Percentiles rank a stretch among this genome's conserved stretches.
phyloP scores from a whole-genome alignment of 1,139 yeast genomes.

The Zygoascus sp. region DNA sequence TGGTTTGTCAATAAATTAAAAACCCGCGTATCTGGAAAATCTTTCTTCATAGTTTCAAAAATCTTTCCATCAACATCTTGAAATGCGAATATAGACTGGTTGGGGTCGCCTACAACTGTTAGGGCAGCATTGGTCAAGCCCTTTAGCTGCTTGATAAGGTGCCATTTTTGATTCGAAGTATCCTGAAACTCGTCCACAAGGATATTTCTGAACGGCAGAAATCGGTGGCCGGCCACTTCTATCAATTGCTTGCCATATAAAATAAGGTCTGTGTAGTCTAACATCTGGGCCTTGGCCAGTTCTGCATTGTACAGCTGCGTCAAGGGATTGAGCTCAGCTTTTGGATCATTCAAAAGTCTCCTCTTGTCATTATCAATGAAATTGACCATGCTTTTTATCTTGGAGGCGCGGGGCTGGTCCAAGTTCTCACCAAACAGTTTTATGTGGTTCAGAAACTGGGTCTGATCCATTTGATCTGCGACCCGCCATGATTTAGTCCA shows the following conservation, averaged over 20 bases:
- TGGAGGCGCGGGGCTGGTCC: background rate
- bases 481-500: conserved; percentile 41
- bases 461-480: conserved; percentile 42
- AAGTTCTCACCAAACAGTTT: background rate
- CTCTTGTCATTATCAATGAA: conserved; percentile 3
- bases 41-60: conserved; percentile 54
- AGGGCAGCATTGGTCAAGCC: conserved; percentile 41
- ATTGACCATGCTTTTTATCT: background rate
- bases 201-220: conserved; percentile 48
- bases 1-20: conserved; percentile 64
- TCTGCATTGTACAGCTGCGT: conserved; percentile 13
- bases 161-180: conserved; percentile 71
- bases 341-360: background rate
- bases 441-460: conserved; percentile 14
- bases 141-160: conserved; percentile 58
- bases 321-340: conserved; percentile 2
- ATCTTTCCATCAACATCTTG: conserved; percentile 71
- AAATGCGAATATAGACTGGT: conserved; percentile 87
- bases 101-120: conserved; percentile 93
- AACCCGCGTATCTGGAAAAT: conserved; percentile 39
- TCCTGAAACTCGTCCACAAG: conserved; percentile 94
- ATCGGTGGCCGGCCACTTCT: conserved; percentile 37
- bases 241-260: conserved; percentile 52
- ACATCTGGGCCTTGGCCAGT: conserved; percentile 34
- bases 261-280: conserved; percentile 84